These are phyloP conservation scores for Primulina eburnea DNA, from an alignment of 257 asterid genomes.

Conservation along the genomic window DNA sequence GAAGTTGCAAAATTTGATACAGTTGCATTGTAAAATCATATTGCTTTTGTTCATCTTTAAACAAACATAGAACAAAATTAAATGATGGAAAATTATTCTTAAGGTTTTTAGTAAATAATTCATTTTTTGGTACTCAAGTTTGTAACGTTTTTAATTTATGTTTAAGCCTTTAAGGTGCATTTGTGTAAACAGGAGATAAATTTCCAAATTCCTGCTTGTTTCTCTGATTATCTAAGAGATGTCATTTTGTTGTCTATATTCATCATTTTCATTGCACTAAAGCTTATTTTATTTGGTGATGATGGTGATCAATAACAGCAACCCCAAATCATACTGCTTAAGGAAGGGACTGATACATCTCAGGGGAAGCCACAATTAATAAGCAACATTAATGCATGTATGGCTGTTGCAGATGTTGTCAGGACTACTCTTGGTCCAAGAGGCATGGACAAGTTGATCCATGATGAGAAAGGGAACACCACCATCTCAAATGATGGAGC, in stretches of 20 bases:
- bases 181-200: not conserved
- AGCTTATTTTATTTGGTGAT: constrained; percentile 7
- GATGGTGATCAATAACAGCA: constrained; percentile 53
- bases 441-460: constrained; percentile 99
- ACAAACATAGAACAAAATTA: too few species aligned
- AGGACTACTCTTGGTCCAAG: constrained; percentile 95
- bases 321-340: constrained; percentile 94
- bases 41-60: too few species aligned
- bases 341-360: constrained; percentile 99
- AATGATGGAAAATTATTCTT: too few species aligned
- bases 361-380: constrained; percentile 94
- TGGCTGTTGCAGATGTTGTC: constrained; percentile 86
- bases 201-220: not conserved
- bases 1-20: too few species aligned
- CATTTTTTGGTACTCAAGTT: too few species aligned
- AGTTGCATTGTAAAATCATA: too few species aligned
- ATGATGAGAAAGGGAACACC: constrained; percentile 92
- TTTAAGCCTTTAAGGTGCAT: too few species aligned
- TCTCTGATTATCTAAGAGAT: not conserved
- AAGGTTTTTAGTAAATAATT: too few species aligned
- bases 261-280: constrained; percentile 6
- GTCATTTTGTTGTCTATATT: not conserved
- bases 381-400: constrained; percentile 93
- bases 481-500: constrained; percentile 99
- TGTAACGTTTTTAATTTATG: too few species aligned